Evolutionary conservation across 139 green algal species (phyloP), one percentile per base, ranked within the genome.

Genomic region (Chlorella ohadii): DNA sequence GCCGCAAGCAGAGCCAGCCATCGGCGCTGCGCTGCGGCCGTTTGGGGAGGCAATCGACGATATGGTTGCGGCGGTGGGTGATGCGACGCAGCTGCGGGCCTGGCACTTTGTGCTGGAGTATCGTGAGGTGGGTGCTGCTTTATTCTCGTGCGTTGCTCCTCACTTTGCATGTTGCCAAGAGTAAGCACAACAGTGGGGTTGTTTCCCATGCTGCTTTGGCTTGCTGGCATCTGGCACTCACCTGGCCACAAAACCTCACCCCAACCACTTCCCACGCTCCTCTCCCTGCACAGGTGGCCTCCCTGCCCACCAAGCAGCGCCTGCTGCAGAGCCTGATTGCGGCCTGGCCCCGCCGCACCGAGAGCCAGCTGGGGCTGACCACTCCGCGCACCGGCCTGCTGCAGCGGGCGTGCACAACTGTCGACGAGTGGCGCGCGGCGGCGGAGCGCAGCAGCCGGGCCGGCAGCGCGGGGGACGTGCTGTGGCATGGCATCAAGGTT

Each of bases 401-500:
- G 44, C 65, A 84, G 78, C 65, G 79, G 5, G 79, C 28, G 3
- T 84, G 79, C 65, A 65, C 2, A 23, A 68, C 25, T 16, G 65
- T 55, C 22, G 65, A 77, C 20, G 47, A 51, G 61, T 41, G 57
- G 25, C 56, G 38, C 38, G 77, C 57, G 59, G 33, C 51, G 20
- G n/a, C n/a, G 47, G 44, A n/a, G 44, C 44, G 34, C 72, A 47
- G 66, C n/a, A 31, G 39, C 39, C 27, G 70, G 70, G 70, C 67
- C 11, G 33, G 22, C 78, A 76, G 51, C 64, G 38, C 41, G 44
- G 79, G 6, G 4, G 65, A 27, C 13, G 33, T 47, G 79, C 65
- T 77, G 79, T 83, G 78, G 78, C 78, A 83, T 66, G 78, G 78
- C n/a, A 36, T 83, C 41, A 64, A 65, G 28, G 78, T 83, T 4